Percentiles rank a stretch among this genome's conserved stretches.
These are phyloP conservation scores for Candida pseudoviswanathii DNA, from an alignment of 1,139 yeast genomes.

Conservation along the genomic window DNA sequence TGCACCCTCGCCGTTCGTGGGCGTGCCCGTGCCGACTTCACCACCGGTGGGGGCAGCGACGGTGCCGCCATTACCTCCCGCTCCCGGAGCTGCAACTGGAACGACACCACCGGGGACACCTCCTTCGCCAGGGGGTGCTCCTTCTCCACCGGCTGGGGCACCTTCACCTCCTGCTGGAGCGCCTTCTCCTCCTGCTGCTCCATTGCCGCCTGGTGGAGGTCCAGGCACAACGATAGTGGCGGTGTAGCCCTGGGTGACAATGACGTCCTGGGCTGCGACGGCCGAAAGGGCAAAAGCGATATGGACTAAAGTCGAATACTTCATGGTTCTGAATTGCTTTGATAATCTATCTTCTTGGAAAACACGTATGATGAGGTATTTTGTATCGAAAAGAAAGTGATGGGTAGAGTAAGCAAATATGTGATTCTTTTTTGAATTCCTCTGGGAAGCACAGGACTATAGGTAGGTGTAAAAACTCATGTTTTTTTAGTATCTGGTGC, in stretches of 20 bases:
- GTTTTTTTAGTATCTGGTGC: background rate
- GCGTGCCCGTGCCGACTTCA: background rate
- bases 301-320: conserved; percentile 5
- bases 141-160: background rate
- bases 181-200: background rate
- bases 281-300: conserved; percentile 5
- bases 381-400: background rate
- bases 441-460: background rate
- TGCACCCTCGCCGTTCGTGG: background rate
- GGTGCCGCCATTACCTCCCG: too few relatives aligned
- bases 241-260: conserved; percentile 4
- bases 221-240: conserved; percentile 5
- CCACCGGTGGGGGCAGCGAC: too few relatives aligned
- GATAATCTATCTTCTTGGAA: background rate
- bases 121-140: background rate
- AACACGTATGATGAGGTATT: background rate
- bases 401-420: too few relatives aligned
- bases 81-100: too few relatives aligned
- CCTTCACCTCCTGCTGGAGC: background rate
- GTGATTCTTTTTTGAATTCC: background rate
- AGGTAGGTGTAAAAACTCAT: background rate
- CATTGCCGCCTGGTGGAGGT: background rate
- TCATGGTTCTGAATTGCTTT: background rate
- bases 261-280: conserved; percentile 8
- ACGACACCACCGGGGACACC: background rate